These are phyloP conservation scores for Phyllosticta paracitricarpa DNA, from an alignment of 2,329 filamentous ascomycete genomes.

Conservation along the genomic window DNA sequence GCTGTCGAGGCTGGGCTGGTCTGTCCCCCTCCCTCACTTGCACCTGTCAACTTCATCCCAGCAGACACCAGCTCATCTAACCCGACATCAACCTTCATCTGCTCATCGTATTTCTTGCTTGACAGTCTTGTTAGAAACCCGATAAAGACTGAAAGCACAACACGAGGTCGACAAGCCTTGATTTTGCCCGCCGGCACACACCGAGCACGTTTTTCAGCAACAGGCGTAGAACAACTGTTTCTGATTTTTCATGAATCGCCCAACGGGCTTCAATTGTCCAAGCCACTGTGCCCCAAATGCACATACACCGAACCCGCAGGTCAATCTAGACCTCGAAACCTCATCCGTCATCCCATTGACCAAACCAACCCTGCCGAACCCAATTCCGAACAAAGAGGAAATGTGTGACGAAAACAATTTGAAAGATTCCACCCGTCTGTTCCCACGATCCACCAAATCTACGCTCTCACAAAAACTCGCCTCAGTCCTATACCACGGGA, in stretches of 20 bases:
- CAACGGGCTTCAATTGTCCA: background rate
- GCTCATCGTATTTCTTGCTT: no score
- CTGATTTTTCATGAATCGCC: background rate
- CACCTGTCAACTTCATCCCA: no score
- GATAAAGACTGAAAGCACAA: no score
- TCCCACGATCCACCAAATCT: background rate
- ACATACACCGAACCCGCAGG: background rate
- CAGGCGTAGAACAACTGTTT: background rate
- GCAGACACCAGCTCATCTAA: no score
- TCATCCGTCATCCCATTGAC: background rate
- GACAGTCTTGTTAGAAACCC: no score
- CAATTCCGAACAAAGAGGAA: background rate
- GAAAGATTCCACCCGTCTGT: background rate
- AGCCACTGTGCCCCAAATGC: background rate
- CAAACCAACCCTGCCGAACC: background rate
- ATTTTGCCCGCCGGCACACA: no score
- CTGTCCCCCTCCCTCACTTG: no score
- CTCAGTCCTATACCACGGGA: conserved; percentile 19
- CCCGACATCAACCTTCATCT: no score
- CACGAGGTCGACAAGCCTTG: no score
- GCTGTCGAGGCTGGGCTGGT: background rate
- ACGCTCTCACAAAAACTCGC: background rate
- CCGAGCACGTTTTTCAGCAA: background rate
- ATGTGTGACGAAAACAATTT: background rate
- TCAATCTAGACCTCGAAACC: background rate